These are phyloP conservation scores for Populus nigra DNA, from an alignment of 345 rosid species.

Conservation along the genomic window DNA sequence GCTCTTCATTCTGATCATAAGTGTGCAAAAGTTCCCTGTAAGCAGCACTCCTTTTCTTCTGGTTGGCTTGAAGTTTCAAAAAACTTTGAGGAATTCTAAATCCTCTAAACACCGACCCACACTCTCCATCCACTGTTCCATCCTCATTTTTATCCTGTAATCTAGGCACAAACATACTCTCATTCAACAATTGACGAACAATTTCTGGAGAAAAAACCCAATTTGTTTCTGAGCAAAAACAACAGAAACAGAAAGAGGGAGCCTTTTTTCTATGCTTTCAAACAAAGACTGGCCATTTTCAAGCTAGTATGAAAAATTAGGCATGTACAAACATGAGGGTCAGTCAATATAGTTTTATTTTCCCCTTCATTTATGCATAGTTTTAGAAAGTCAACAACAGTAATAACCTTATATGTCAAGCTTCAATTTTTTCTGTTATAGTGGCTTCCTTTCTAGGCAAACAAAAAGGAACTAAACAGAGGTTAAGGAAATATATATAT, in stretches of 20 bases:
- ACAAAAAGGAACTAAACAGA: background rate
- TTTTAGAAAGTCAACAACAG: background rate
- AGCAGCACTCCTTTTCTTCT: conserved; percentile 31
- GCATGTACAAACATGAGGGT: background rate
- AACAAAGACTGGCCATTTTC: no score
- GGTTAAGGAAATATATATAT: background rate
- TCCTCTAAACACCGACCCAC: conserved; percentile 2
- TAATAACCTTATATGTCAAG: background rate
- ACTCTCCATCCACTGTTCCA: background rate
- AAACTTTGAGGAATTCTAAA: conserved; percentile 11
- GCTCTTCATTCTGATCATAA: conserved; percentile 34
- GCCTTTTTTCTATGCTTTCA: no score
- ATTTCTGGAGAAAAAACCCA: no score
- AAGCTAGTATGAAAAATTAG: no score
- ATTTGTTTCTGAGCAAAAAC: no score
- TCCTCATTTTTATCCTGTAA: conserved; percentile 18
- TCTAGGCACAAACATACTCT: background rate
- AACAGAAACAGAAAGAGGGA: no score
- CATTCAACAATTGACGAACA: background rate
- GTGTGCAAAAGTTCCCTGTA: conserved; percentile 44
- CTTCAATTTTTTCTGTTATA: background rate
- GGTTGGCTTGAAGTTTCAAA: conserved; percentile 17
- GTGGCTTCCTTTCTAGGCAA: background rate
- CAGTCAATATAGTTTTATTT: background rate
- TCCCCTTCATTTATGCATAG: background rate